These are phyloP conservation scores for Neurospora intermedia DNA, from an alignment of 495 filamentous ascomycete species.

Conservation along the genomic window DNA sequence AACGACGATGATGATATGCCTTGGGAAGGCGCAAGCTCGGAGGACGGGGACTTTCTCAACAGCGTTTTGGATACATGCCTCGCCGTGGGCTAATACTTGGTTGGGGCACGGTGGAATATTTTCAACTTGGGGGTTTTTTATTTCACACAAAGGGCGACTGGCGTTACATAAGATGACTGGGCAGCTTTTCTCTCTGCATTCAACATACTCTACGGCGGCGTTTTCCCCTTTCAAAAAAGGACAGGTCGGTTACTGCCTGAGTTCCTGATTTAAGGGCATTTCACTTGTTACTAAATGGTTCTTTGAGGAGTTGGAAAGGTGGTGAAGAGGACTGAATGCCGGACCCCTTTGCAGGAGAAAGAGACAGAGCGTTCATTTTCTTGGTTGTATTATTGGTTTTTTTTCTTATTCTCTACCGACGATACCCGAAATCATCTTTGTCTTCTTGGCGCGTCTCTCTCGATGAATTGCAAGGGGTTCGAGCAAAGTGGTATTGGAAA, in stretches of 20 bases:
- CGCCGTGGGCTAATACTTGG: conserved; percentile 15
- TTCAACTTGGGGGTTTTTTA: neutral
- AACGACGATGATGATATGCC: conserved; percentile 50
- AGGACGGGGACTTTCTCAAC: conserved; percentile 54
- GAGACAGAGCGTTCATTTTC: neutral
- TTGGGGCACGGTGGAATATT: neutral
- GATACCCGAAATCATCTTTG: neutral
- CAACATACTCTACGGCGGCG: neutral
- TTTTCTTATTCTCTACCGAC: neutral
- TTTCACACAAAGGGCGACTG: neutral
- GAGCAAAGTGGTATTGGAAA: neutral
- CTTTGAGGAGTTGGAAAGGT: neutral
- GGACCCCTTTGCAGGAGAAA: neutral
- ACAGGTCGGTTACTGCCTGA: neutral
- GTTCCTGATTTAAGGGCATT: neutral
- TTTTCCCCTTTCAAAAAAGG: neutral
- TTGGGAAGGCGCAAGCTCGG: conserved; percentile 62
- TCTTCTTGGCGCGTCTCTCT: neutral
- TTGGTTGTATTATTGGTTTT: neutral
- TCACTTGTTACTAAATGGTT: neutral
- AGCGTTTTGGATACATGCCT: conserved; percentile 54
- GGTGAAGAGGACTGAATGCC: neutral
- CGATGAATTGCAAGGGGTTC: neutral
- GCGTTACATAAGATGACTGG: neutral
- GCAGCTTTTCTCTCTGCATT: neutral